Evolutionary conservation across 2,329 filamentous ascomycete genomes (phyloP).

Genomic region (Dryadomyces quercus-mongolicae): DNA sequence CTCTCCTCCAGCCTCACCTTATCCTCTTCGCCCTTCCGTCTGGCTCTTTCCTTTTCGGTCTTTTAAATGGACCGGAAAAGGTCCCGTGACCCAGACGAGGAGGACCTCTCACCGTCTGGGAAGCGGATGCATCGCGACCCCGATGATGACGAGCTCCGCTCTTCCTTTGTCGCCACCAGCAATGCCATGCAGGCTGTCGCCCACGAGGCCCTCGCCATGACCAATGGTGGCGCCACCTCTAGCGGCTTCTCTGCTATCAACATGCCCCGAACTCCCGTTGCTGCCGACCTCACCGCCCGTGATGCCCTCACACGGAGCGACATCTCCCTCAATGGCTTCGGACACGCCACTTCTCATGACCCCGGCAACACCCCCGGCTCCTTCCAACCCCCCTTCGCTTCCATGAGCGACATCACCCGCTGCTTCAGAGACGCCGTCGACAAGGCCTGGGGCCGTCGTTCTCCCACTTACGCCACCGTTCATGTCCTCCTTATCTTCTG

Average conservation of each 20-base stretch:
- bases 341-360: no score
- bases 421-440: slow-evolving; percentile 8
- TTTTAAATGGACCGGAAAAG: slow-evolving; percentile 11
- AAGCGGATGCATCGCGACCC: slow-evolving; percentile 8
- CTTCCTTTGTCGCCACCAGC: background rate
- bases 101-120: slow-evolving; percentile 2
- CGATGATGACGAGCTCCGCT: background rate
- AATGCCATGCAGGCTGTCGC: slow-evolving; percentile 9
- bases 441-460: slow-evolving; percentile 8
- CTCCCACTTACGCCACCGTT: slow-evolving; percentile 9
- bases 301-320: no score
- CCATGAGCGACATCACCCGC: slow-evolving; percentile 10
- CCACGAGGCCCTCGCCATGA: slow-evolving; percentile 8
- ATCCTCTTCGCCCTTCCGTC: background rate
- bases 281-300: background rate
- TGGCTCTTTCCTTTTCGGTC: background rate
- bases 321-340: no score
- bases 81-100: slow-evolving; percentile 8
- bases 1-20: background rate
- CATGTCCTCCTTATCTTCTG: slow-evolving; percentile 10
- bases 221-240: background rate
- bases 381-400: slow-evolving; percentile 1
- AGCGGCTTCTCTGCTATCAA: slow-evolving; percentile 3
- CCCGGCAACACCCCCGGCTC: background rate
- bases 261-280: background rate